phyloP scores from a whole-genome alignment of 73 alveolate genomes.

The Paramecium primaurelia region DNA sequence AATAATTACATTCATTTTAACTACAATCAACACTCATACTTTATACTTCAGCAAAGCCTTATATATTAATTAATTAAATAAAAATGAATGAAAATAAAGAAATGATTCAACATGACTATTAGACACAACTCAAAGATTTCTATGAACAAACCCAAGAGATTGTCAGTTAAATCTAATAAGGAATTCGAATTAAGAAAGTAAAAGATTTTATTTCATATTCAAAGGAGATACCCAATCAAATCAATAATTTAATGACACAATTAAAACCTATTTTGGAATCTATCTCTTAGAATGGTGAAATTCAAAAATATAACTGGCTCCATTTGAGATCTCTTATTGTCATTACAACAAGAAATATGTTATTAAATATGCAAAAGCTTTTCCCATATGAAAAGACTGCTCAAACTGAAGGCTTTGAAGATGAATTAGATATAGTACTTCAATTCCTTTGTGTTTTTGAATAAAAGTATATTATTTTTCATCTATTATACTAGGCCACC shows the following conservation, averaged over 20 bases:
- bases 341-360: slow-evolving; percentile 28
- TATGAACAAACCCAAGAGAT: not conserved
- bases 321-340: slow-evolving; percentile 9
- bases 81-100: not conserved
- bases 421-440: slow-evolving; percentile 3
- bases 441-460: not conserved
- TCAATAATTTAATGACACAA: not conserved
- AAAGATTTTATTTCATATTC: not conserved
- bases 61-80: not conserved
- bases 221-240: not conserved
- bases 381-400: not conserved
- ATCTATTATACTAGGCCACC: not conserved
- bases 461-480: not conserved
- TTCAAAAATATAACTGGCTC: not conserved
- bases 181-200: not conserved
- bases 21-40: not conserved
- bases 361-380: not conserved
- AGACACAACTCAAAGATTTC: not conserved
- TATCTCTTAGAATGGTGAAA: not conserved
- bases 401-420: not conserved
- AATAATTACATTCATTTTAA: not conserved
- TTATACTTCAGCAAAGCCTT: not conserved
- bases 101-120: not conserved
- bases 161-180: not conserved
- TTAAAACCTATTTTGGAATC: not conserved